Percentiles rank a stretch among this genome's conserved stretches.
Conservation (phyloP, 805 yeast species). For the Candida glaebosa region DNA sequence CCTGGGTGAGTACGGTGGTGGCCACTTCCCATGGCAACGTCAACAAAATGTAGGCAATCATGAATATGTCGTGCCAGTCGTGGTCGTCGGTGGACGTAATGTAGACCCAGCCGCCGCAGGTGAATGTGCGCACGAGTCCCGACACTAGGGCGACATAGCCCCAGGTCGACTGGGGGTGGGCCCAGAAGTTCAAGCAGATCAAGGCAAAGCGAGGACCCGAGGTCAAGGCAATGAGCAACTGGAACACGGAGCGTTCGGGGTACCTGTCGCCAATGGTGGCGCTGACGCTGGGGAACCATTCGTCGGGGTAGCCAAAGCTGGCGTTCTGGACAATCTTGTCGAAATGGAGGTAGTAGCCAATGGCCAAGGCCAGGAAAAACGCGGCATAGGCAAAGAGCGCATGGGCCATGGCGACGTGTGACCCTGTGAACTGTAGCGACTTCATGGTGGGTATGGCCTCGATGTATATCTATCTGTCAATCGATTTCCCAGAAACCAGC, state of each 20-base stretch:
- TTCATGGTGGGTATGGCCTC: no score
- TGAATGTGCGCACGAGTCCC: conserved; percentile 86
- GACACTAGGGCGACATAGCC: conserved; percentile 44
- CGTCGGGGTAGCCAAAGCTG: conserved; percentile 88
- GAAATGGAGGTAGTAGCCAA: conserved; percentile 78
- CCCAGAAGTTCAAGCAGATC: conserved; percentile 48
- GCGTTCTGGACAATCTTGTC: conserved; percentile 86
- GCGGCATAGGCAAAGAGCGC: conserved; percentile 70
- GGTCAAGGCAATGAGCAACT: conserved; percentile 85
- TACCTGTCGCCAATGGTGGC: conserved; percentile 97
- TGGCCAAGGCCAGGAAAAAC: conserved; percentile 66
- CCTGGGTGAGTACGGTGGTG: conserved; percentile 36
- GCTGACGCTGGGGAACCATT: conserved; percentile 97
- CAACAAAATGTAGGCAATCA: conserved; percentile 84
- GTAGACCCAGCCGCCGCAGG: conserved; percentile 99
- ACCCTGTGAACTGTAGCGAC: conserved; percentile 48
- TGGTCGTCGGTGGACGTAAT: conserved; percentile 97
- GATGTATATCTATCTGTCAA: no score
- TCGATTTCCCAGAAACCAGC: no score
- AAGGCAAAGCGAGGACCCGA: conserved; percentile 86
- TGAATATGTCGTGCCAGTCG: conserved; percentile 91
- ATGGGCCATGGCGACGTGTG: conserved; percentile 67
- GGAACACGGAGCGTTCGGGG: conserved; percentile 93
- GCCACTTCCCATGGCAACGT: conserved; percentile 89
- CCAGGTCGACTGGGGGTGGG: conserved; percentile 29